Evolutionary conservation across 2,329 filamentous ascomycete species (phyloP).

Genomic region (Talaromyces amestolkiae): DNA sequence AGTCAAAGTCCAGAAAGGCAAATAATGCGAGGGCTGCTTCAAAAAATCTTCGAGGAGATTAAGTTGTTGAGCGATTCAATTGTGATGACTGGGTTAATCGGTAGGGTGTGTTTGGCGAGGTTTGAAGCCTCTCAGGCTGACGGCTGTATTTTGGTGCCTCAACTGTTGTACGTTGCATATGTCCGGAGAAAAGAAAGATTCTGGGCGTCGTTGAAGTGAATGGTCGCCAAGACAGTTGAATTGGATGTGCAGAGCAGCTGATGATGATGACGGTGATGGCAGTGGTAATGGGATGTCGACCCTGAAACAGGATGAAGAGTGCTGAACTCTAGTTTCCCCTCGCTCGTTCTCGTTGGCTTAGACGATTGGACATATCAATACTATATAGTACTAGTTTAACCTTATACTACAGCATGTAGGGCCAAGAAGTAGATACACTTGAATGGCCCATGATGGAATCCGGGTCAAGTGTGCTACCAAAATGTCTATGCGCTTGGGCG

Average conservation of each 20-base stretch:
- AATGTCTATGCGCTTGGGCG: not conserved
- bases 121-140: not conserved
- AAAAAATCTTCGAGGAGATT: not conserved
- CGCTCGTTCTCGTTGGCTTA: slow-evolving; percentile 2
- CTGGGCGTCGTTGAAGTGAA: not conserved
- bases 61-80: not conserved
- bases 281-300: not conserved
- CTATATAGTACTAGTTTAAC: not conserved
- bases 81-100: not conserved
- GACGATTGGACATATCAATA: slow-evolving; percentile 5
- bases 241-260: not conserved
- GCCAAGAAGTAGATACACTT: slow-evolving; percentile 4
- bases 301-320: slow-evolving; percentile 1
- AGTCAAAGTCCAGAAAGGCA: too few species aligned
- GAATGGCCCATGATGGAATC: slow-evolving; percentile 10
- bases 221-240: not conserved
- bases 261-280: not conserved
- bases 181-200: not conserved
- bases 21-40: not conserved
- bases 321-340: slow-evolving; percentile 6
- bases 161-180: not conserved
- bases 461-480: slow-evolving; percentile 13
- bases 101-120: not conserved
- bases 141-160: not conserved
- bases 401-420: not conserved